These are phyloP conservation scores for Cyclanthera cordifolia DNA, from an alignment of 306 rosid genomes.

Conservation along the genomic window DNA sequence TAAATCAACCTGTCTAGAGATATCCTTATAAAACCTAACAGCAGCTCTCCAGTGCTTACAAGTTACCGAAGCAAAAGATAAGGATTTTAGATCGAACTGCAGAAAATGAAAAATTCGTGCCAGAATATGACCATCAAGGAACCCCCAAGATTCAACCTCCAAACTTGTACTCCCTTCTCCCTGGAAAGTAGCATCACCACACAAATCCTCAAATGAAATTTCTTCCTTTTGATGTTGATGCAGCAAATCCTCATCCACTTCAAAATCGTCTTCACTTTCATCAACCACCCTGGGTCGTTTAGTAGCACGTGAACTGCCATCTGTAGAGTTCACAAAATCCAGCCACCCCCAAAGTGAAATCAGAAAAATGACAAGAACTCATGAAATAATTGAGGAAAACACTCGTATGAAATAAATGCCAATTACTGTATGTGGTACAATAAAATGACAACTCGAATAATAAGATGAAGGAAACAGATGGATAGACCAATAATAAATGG, in stretches of 20 bases:
- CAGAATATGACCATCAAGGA: slow-evolving; percentile 58
- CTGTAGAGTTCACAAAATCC: slow-evolving; percentile 34
- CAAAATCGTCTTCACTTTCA: slow-evolving; percentile 61
- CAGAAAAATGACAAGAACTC: slow-evolving; percentile 12
- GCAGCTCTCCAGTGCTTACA: slow-evolving; percentile 88
- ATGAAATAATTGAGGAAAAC: background rate
- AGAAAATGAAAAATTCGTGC: slow-evolving; percentile 71
- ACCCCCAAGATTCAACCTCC: slow-evolving; percentile 54
- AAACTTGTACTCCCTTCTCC: slow-evolving; percentile 31
- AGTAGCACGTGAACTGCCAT: slow-evolving; percentile 51
- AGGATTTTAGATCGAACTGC: slow-evolving; percentile 69
- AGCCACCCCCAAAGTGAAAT: slow-evolving; percentile 9
- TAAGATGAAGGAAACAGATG: background rate
- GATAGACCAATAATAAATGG: background rate
- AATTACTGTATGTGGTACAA: slow-evolving; percentile 1
- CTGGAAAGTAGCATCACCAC: slow-evolving; percentile 45
- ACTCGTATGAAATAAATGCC: background rate
- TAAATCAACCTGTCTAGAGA: slow-evolving; percentile 66
- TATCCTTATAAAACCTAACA: slow-evolving; percentile 51
- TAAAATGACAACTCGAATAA: background rate
- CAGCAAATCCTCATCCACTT: slow-evolving; percentile 36
- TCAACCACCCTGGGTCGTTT: slow-evolving; percentile 65
- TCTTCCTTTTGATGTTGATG: slow-evolving; percentile 37
- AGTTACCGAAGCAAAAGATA: slow-evolving; percentile 59
- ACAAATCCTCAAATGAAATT: slow-evolving; percentile 58